Base-by-base conservation (phyloP, 2,329 filamentous ascomycete species). In the Ceratocystis papillata region DNA sequence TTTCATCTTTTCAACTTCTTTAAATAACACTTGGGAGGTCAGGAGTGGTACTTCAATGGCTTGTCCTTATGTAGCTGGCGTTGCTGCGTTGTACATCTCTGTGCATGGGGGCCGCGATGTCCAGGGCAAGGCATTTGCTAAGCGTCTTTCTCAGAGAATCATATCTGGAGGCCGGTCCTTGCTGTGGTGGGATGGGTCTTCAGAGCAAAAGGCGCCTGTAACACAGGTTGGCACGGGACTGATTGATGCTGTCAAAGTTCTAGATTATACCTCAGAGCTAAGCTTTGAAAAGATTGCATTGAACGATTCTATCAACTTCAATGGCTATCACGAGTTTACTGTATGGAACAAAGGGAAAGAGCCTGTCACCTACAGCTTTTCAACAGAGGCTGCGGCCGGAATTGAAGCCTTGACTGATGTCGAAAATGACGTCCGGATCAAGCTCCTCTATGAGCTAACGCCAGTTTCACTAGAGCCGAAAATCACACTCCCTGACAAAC, bases 1-100 rank as follows among this genome's bases (percentile, higher is more conserved):
- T 62, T 73, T 77, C 37, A 81, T 84, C 60, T 74, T 80, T 65
- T 81, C 79, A 55, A 82, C 80, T 1, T 78, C 77, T 57, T 75
- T 77, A 1, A 72, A 77, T 28, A 73, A 74, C 28, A 69, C 67
- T 8, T 84, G 81, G 68, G 76, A 76, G 15, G 73, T 79, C 5
- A 73, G 80, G 65, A 79, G 76, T 57, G 82, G 82, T 57, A 84
- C 82, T 0, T 83, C 80, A 0, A 83, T 84, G 81, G 78, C 81
- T 0, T 78, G 78, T 4, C 81, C 81, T 0, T 81, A 81, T 67
- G 74, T 81, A 28, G 79, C 81, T 46, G 81, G 80, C 15, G 73
- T 80, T n/a, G 78, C 77, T 2, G 79, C 78, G 5, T 71, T 81
- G 30, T 80, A 77, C 68, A 74, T 80, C 55, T 73, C 76, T 6